phyloP scores from a whole-genome alignment of 768 basidiomycete genomes.

The Mycena alexandri region DNA sequence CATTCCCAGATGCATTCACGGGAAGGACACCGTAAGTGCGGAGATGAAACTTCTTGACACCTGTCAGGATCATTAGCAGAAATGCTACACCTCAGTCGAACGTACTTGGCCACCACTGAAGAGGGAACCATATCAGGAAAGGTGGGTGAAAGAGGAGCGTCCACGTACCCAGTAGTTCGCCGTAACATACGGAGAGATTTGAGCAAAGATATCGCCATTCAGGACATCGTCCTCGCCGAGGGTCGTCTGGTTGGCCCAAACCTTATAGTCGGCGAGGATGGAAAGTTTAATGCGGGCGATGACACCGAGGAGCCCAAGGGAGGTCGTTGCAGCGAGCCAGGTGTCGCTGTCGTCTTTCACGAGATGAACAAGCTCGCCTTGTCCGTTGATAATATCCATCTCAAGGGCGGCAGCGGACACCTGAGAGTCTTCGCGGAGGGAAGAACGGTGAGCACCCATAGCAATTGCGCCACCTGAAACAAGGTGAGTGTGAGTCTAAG shows the following conservation, averaged over 20 bases:
- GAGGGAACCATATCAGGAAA: background rate
- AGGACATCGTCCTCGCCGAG: conserved; percentile 49
- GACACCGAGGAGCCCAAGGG: conserved; percentile 52
- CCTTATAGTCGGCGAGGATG: conserved; percentile 52
- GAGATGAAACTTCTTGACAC: conserved; percentile 52
- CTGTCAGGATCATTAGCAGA: conserved; percentile 24
- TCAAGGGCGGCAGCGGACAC: conserved; percentile 51
- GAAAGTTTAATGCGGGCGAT: conserved; percentile 50
- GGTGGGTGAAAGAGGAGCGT: background rate
- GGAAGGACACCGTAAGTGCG: conserved; percentile 52
- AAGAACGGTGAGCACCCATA: conserved; percentile 56
- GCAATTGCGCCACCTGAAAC: conserved; percentile 51
- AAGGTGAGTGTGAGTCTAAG: background rate
- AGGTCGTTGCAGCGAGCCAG: conserved; percentile 54
- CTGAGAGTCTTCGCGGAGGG: conserved; percentile 53
- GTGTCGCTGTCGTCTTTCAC: conserved; percentile 48
- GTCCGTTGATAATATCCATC: conserved; percentile 53
- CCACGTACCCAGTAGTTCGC: conserved; percentile 53
- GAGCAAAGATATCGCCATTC: conserved; percentile 48
- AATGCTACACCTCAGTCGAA: background rate
- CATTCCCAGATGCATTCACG: conserved; percentile 44
- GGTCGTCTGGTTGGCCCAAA: conserved; percentile 51
- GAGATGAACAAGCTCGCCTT: conserved; percentile 52
- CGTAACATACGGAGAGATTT: conserved; percentile 54
- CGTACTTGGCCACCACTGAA: conserved; percentile 51